Conservation (phyloP, 306 rosid genomes). For the Sesbania bispinosa region DNA sequence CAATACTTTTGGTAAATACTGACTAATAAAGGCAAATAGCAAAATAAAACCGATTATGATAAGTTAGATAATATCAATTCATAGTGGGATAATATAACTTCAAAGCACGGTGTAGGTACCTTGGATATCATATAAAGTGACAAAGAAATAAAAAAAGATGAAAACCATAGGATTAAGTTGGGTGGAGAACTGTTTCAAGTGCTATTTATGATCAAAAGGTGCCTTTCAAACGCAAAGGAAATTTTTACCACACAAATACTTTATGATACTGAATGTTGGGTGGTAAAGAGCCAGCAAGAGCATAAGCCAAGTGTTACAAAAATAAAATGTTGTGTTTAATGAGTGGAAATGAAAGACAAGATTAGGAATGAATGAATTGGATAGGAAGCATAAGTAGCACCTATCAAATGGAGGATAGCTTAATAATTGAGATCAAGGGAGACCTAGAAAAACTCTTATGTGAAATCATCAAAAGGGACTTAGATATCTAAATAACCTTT, state of each 20-base stretch:
- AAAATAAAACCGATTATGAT: neutral
- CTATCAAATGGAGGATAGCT: neutral
- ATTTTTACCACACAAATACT: neutral
- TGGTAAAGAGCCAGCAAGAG: neutral
- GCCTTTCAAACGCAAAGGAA: neutral
- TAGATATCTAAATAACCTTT: neutral
- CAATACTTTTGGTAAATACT: neutral
- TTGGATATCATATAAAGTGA: neutral
- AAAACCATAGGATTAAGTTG: neutral
- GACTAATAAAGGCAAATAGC: neutral
- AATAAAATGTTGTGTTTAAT: neutral
- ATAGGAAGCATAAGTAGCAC: neutral
- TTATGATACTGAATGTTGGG: neutral
- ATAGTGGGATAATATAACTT: neutral
- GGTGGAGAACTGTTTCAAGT: neutral
- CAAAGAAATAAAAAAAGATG: neutral
- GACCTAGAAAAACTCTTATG: neutral
- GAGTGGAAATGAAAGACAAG: neutral
- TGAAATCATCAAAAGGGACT: neutral
- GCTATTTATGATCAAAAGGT: conserved; percentile 10
- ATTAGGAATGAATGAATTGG: neutral
- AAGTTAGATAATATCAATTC: neutral
- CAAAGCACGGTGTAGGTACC: neutral
- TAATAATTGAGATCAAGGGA: neutral
- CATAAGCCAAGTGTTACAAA: neutral